Base-by-base conservation (phyloP, 2,329 filamentous ascomycete genomes). In the Ascochyta viciae-villosae region DNA sequence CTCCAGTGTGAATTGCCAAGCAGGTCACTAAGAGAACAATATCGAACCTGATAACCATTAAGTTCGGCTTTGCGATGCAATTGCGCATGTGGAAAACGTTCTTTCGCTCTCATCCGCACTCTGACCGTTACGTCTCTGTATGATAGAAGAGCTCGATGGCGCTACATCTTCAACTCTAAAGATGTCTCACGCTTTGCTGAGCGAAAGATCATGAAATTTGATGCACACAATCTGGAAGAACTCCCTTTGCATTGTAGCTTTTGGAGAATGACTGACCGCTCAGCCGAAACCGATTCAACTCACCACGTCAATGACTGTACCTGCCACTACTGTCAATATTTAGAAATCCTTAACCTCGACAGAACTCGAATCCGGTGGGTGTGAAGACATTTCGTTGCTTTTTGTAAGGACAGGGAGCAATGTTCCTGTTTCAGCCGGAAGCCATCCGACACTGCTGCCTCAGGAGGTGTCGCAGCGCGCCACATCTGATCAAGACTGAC, bases 401-500 rank as follows among this genome's bases (percentile, higher is more conserved):
- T 55, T 55, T 3, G 4, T 13, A 4, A n/a, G 40, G 31, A 39
- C 38, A 29, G 22, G 4, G 6, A 15, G 26, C 27, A 29, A 12
- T n/a, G 40, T 37, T 24, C 12, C 46, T 24, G 47, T 50, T 55
- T 55, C 53, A 55, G 47, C 41, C 31, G 7, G 12, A 24, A 22
- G 46, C 35, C 35, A 34, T 49, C 45, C 22, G 29, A 47, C 53
- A 42, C 29, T 50, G 53, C 16, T 55, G 53, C 53, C 53, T 50
- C 53, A 55, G 37, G 41, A 35, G 46, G 46, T 47, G 46, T 55
- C 46, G 41, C 53, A 55, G 26, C 46, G 9, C 24, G 10, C 46
- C 46, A 19, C 16, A 41, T 50, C 13, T 41, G 42, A 31, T 38
- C 29, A 37, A 35, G 26, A 7, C 41, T 55, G 53, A 50, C 35